A percentile compares a stretch with the other conserved stretches of the same genome.
These are phyloP conservation scores for Saussurea involucrata DNA, from an alignment of 129 eudicot species.

Conservation along the genomic window DNA sequence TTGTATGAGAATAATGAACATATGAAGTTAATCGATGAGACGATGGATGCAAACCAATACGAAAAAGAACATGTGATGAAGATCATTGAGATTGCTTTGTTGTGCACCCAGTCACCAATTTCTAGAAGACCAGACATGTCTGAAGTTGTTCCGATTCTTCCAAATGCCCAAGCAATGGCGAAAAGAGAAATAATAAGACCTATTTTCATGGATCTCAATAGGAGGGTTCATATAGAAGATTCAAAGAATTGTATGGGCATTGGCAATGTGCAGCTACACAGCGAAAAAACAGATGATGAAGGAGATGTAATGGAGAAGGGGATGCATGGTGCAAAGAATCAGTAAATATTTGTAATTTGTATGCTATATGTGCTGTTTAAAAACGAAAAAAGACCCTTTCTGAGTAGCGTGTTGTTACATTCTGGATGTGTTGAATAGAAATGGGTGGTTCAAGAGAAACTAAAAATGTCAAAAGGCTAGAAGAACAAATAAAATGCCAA, in stretches of 20 bases:
- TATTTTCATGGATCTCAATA: not conserved
- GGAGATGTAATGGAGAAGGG: not conserved
- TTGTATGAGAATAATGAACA: slow-evolving; percentile 31
- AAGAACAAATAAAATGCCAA: not conserved
- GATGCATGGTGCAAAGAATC: not conserved
- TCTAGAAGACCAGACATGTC: slow-evolving; percentile 52
- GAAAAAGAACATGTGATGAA: slow-evolving; percentile 36
- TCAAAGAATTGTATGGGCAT: not conserved
- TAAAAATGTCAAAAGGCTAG: not conserved
- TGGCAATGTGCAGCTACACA: not conserved
- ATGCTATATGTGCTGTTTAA: not conserved
- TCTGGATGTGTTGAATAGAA: not conserved
- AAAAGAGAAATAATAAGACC: not conserved
- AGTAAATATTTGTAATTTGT: not conserved
- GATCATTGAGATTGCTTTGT: slow-evolving; percentile 43
- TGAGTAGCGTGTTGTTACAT: not conserved
- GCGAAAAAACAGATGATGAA: not conserved
- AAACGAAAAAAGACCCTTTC: not conserved
- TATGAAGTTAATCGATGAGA: slow-evolving; percentile 33
- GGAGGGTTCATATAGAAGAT: not conserved
- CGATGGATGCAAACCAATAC: slow-evolving; percentile 30
- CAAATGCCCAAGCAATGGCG: slow-evolving; percentile 15
- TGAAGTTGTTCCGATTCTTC: slow-evolving; percentile 43
- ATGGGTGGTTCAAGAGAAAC: not conserved
- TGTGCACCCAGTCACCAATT: slow-evolving; percentile 47